These are phyloP conservation scores for Achlya hypogyna DNA, from an alignment of 352 stramenopile genomes.

Conservation along the genomic window DNA sequence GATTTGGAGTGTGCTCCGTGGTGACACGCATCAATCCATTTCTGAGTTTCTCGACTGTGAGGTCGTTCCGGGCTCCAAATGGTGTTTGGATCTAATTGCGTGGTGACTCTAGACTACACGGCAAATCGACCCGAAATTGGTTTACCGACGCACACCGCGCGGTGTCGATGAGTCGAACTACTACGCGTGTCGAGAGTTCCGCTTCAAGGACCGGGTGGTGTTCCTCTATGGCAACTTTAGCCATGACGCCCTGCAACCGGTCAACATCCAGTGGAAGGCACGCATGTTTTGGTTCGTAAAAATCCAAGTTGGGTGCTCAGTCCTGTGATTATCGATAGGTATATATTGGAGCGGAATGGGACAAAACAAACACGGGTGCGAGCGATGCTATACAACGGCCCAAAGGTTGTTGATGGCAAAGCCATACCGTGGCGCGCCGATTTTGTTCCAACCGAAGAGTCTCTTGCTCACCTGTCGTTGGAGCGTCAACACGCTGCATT, in stretches of 20 bases:
- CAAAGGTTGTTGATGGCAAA: neutral
- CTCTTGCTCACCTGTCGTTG: too few relatives aligned
- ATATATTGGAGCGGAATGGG: neutral
- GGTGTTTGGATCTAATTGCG: neutral
- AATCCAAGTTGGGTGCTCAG: neutral
- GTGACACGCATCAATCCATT: neutral
- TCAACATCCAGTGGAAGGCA: neutral
- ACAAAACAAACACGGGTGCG: neutral
- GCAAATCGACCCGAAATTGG: neutral
- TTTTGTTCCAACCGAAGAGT: neutral
- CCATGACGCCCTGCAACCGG: neutral
- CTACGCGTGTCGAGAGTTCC: neutral
- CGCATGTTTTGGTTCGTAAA: slow-evolving; percentile 1
- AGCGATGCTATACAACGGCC: neutral
- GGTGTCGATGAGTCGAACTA: neutral
- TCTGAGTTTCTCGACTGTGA: neutral
- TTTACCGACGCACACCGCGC: neutral
- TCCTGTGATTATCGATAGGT: neutral
- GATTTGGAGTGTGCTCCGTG: neutral
- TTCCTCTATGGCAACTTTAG: neutral
- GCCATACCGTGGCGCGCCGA: neutral
- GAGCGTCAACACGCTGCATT: too few relatives aligned
- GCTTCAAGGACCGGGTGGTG: neutral
- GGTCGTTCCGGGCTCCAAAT: neutral
- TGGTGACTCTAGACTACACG: neutral